Conservation (phyloP, 2,329 filamentous ascomycete genomes). For the Beauveria brongniartii region DNA sequence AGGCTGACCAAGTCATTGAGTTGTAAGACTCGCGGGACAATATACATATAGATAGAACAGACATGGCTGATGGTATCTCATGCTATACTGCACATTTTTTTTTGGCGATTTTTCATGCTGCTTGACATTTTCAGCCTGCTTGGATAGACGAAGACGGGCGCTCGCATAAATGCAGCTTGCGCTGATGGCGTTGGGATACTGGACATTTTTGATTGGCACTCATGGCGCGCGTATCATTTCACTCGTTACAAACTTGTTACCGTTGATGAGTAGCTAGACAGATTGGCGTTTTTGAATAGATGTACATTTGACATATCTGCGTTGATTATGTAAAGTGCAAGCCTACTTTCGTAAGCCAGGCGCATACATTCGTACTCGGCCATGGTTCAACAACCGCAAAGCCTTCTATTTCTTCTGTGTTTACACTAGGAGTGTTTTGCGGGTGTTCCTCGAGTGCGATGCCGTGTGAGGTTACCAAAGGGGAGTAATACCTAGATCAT, state of each 20-base stretch:
- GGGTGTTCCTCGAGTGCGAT: no score
- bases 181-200: constrained; percentile 8
- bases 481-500: no score
- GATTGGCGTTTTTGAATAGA: no score
- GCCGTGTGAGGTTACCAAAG: no score
- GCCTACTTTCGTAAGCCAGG: no score
- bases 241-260: not conserved
- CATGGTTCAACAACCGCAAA: no score
- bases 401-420: no score
- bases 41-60: constrained; percentile 5
- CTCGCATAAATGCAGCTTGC: not conserved
- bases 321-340: no score
- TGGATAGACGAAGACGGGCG: constrained; percentile 4
- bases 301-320: no score
- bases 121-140: not conserved
- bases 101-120: not conserved
- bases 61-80: not conserved
- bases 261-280: not conserved
- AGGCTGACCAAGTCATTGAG: constrained; percentile 14
- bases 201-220: constrained; percentile 4
- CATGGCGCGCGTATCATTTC: not conserved
- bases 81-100: constrained; percentile 6
- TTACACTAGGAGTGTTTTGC: no score
- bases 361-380: no score
- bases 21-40: not conserved